Conservation (phyloP, 345 rosid genomes). For the Noccaea bulbosa region DNA sequence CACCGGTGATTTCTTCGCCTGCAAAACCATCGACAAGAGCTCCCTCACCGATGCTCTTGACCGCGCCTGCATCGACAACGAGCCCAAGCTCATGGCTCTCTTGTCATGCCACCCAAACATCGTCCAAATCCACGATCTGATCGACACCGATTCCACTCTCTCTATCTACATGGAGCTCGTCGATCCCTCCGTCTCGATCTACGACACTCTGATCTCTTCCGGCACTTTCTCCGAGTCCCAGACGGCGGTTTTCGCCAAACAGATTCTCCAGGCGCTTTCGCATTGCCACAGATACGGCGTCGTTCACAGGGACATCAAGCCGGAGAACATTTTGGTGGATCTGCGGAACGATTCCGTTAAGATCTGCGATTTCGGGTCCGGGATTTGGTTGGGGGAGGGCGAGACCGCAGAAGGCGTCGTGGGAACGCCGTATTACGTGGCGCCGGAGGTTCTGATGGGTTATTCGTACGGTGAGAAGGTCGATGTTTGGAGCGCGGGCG, state of each 20-base stretch:
- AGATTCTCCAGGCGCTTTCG: conserved; percentile 58
- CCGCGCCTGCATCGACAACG: conserved; percentile 67
- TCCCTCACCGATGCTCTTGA: conserved; percentile 59
- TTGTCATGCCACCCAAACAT: conserved; percentile 67
- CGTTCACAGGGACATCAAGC: conserved; percentile 81
- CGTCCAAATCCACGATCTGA: conserved; percentile 52
- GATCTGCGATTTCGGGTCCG: conserved; percentile 78
- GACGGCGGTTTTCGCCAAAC: conserved; percentile 53
- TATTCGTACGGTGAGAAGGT: conserved; percentile 63
- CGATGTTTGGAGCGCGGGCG: conserved; percentile 83
- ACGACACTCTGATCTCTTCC: conserved; percentile 46
- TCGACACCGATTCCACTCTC: conserved; percentile 63
- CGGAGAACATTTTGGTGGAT: conserved; percentile 72
- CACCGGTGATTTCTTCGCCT: conserved; percentile 58
- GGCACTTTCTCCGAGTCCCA: conserved; percentile 50
- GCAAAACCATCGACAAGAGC: conserved; percentile 67
- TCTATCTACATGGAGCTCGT: conserved; percentile 68
- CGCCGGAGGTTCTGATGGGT: conserved; percentile 81
- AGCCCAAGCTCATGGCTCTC: conserved; percentile 69
- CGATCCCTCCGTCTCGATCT: conserved; percentile 54
- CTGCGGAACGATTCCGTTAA: conserved; percentile 47
- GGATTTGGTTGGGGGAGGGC: conserved; percentile 50
- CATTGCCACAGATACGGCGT: conserved; percentile 75
- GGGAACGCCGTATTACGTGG: conserved; percentile 91
- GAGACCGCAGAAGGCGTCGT: conserved; percentile 55